Evolutionary conservation across 1,284 basidiomycete species (phyloP).

Genomic region (Papiliotrema flavescens): DNA sequence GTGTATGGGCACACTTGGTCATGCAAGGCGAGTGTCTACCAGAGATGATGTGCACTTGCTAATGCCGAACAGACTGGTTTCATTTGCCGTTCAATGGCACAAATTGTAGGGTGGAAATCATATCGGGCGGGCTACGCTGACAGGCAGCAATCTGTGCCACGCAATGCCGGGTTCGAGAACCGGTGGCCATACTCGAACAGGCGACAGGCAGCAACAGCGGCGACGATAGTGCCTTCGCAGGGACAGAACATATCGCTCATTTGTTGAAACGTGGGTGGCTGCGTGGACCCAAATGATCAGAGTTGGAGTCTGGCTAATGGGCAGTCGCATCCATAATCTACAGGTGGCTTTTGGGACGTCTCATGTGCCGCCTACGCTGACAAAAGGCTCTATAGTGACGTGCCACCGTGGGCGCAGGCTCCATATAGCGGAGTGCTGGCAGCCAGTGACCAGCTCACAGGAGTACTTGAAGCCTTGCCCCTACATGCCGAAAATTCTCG

Average conservation of each 20-base stretch:
- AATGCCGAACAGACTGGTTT: background rate
- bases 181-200: background rate
- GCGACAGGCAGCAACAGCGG: background rate
- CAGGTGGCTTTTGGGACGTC: too few species aligned
- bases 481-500: background rate
- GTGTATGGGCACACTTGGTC: background rate
- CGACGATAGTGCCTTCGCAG: background rate
- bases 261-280: background rate
- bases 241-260: background rate
- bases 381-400: too few species aligned
- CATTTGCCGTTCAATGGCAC: background rate
- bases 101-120: background rate
- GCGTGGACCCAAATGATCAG: too few species aligned
- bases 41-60: background rate
- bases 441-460: background rate
- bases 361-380: too few species aligned
- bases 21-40: background rate
- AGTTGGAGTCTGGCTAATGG: too few species aligned
- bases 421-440: background rate
- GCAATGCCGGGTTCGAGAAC: background rate
- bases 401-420: background rate
- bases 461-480: background rate
- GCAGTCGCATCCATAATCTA: too few species aligned
- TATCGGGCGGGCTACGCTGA: background rate
- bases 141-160: background rate